Evolutionary conservation across 192 early-diverging fungal species (phyloP), one percentile per base, ranked within the genome.

Genomic region (Coemansia sp.): DNA sequence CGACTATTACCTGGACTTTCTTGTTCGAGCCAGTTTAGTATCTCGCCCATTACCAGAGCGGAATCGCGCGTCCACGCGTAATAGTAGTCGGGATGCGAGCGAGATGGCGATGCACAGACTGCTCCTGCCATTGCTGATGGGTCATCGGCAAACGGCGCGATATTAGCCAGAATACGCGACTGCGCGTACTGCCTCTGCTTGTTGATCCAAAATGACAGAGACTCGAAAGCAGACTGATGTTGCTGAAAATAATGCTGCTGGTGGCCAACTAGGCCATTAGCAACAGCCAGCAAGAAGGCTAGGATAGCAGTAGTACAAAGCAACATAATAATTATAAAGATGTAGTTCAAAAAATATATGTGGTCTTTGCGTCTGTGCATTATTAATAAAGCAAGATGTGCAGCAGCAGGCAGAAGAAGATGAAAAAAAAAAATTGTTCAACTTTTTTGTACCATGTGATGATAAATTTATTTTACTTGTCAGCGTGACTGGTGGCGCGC

Each of bases 21-120:
- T 6, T 61, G 1, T 11, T 63, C 41, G 0, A 73, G 64, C 74
- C 85, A 72, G 20, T 69, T 40, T 11, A 90, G 11, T 0, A 84
- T 60, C n/a, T 83, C 86, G 64, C 71, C 60, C 87, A 90, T 88
- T 10, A 82, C 80, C 13, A 92, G 80, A 7, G 87, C 90, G 16
- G 89, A 71, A 47, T 93, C 92, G 9, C 92, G 78, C 12, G 87
- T 87, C 93, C 93, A 95, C 16, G 84, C 59, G 52, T 91, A 95
- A 47, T 84, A 95, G 83, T 95, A 95, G 79, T 95, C 83, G 2
- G 89, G 91, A 16, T 76, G 55, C 0, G 31, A 22, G 15, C 71
- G 72, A 18, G 80, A 82, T 0, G 85, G 85, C 29, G 85, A 86
- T 10, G 85, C 85, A 24, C 78, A 82, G 6, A 86, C 66, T 0